phyloP scores from a whole-genome alignment of 371 early-diverging fungal species.

The Mucor piriformis region DNA sequence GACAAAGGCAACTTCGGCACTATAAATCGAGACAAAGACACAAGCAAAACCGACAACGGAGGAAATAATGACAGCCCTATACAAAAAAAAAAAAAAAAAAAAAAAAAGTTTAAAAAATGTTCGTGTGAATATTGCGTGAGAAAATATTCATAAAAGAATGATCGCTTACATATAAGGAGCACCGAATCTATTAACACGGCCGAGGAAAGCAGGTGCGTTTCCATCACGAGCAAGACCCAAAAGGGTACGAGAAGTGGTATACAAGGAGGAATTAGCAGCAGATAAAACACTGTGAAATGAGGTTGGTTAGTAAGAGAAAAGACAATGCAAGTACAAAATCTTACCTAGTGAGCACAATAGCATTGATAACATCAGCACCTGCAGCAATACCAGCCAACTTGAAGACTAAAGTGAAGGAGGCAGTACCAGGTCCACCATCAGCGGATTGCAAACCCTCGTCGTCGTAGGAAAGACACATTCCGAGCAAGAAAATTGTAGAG shows the following conservation, averaged over 20 bases:
- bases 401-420: slow-evolving; percentile 74
- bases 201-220: slow-evolving; percentile 64
- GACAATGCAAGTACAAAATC: no score
- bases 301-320: no score
- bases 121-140: slow-evolving; percentile 5
- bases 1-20: slow-evolving; percentile 63
- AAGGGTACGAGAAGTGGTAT: slow-evolving; percentile 69
- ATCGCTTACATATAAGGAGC: slow-evolving; percentile 49
- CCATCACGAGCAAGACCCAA: slow-evolving; percentile 67
- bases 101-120: not conserved
- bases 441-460: slow-evolving; percentile 50
- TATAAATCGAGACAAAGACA: slow-evolving; percentile 55
- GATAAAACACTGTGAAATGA: slow-evolving; percentile 55
- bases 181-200: slow-evolving; percentile 54
- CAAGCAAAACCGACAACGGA: slow-evolving; percentile 59
- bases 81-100: not conserved
- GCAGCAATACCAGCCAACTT: slow-evolving; percentile 62
- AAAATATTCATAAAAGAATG: not conserved
- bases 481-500: slow-evolving; percentile 67
- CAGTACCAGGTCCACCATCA: slow-evolving; percentile 51
- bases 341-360: slow-evolving; percentile 55
- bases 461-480: slow-evolving; percentile 65
- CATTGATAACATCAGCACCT: slow-evolving; percentile 73
- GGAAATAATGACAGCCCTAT: slow-evolving; percentile 55
- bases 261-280: slow-evolving; percentile 73